Percentiles rank a stretch among this genome's conserved stretches.
Conservation (phyloP, 345 rosid genomes). For the Raphanus raphanistrum region DNA sequence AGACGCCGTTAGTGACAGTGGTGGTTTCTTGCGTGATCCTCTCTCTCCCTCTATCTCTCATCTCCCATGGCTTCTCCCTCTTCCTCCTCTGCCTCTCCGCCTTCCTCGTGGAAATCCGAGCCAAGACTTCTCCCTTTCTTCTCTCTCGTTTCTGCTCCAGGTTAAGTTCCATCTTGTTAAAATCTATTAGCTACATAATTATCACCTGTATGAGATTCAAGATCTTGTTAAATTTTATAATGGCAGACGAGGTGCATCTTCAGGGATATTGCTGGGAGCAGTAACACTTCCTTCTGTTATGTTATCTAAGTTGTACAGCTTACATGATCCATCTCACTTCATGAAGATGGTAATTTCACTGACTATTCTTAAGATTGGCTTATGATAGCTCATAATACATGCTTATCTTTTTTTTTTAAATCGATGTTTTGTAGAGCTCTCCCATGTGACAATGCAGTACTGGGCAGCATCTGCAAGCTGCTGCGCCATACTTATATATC, state of each 20-base stretch:
- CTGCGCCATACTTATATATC: conserved; percentile 64
- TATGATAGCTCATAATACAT: background rate
- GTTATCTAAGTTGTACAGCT: conserved; percentile 77
- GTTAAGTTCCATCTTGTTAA: conserved; percentile 17
- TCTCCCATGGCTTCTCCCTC: conserved; percentile 69
- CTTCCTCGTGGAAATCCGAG: conserved; percentile 61
- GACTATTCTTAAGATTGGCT: background rate
- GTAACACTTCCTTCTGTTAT: conserved; percentile 78
- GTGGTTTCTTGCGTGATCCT: conserved; percentile 51
- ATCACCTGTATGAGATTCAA: background rate
- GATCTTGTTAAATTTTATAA: background rate
- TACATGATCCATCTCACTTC: conserved; percentile 55
- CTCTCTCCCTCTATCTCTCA: conserved; percentile 63
- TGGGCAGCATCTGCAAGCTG: conserved; percentile 74
- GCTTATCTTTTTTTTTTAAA: background rate
- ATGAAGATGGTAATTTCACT: conserved; percentile 50
- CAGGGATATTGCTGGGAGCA: conserved; percentile 85
- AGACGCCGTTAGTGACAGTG: conserved; percentile 45
- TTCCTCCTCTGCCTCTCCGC: conserved; percentile 58
- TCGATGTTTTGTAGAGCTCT: conserved; percentile 46
- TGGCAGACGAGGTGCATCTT: conserved; percentile 73
- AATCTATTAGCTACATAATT: background rate
- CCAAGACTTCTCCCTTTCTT: conserved; percentile 47
- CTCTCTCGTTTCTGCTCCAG: conserved; percentile 56
- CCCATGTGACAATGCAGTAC: conserved; percentile 70